phyloP scores from a whole-genome alignment of 768 basidiomycete genomes.

The Suillus placidus region DNA sequence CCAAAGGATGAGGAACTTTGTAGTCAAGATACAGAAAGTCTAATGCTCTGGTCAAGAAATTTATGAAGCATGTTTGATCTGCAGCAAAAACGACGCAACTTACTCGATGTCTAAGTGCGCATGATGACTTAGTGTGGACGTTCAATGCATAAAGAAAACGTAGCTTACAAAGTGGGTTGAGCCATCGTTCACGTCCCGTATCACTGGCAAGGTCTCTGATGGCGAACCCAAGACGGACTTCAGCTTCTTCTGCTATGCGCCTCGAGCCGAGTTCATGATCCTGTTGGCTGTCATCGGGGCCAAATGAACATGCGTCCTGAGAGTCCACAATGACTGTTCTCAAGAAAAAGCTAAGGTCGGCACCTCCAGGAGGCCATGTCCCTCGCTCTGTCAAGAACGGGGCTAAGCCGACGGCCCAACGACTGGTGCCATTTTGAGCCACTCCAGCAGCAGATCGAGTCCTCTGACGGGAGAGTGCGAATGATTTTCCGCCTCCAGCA shows the following conservation, averaged over 20 bases:
- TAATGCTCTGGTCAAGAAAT: conserved; percentile 57
- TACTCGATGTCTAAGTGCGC: conserved; percentile 49
- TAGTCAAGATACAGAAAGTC: conserved; percentile 93
- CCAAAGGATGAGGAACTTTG: conserved; percentile 79
- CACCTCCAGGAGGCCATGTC: conserved; percentile 86
- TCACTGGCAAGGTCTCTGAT: conserved; percentile 72
- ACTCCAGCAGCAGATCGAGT: conserved; percentile 23
- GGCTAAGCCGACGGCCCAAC: conserved; percentile 75
- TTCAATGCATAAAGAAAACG: not conserved
- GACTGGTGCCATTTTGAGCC: conserved; percentile 21
- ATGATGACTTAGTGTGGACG: not conserved
- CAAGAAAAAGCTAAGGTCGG: conserved; percentile 81
- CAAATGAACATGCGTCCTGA: conserved; percentile 42
- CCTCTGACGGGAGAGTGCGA: conserved; percentile 27
- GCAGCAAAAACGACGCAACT: conserved; percentile 24
- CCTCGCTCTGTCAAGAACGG: conserved; percentile 70
- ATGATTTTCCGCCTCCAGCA: conserved; percentile 26
- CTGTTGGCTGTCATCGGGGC: conserved; percentile 23
- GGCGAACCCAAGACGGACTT: conserved; percentile 80
- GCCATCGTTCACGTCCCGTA: conserved; percentile 72
- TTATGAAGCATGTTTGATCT: not conserved
- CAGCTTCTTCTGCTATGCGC: conserved; percentile 58
- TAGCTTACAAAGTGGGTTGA: conserved; percentile 76
- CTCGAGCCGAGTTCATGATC: conserved; percentile 39
- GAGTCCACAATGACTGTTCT: conserved; percentile 86